A percentile compares a stretch with the other conserved stretches of the same genome.
Evolutionary conservation across 495 filamentous ascomycete genomes (phyloP).

Genomic region (Tuber aestivum): DNA sequence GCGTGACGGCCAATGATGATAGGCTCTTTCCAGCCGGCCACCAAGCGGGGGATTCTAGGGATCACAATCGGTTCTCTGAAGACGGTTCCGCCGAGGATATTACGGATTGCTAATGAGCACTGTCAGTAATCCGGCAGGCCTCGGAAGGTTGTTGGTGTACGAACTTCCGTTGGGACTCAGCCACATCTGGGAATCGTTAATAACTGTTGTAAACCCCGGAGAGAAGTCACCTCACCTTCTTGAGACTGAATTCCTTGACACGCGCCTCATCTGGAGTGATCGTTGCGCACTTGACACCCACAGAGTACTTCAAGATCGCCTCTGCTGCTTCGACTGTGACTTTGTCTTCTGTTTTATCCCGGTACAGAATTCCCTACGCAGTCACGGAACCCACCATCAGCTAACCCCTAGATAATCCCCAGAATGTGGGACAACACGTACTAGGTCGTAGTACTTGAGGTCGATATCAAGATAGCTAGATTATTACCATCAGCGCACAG

Average conservation of each 20-base stretch:
- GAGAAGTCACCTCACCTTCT: conserved; percentile 67
- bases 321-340: conserved; percentile 91
- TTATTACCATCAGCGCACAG: conserved; percentile 8
- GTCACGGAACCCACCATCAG: conserved; percentile 7
- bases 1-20: conserved; percentile 99
- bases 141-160: conserved; percentile 6
- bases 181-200: conserved; percentile 64
- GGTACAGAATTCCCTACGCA: conserved; percentile 72
- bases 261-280: conserved; percentile 96
- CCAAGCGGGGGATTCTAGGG: conserved; percentile 78
- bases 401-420: background rate
- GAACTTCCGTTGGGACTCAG: conserved; percentile 84
- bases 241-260: conserved; percentile 95
- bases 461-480: conserved; percentile 82
- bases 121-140: background rate
- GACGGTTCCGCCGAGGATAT: conserved; percentile 88
- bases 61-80: conserved; percentile 99
- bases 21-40: conserved; percentile 94
- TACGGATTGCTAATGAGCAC: conserved; percentile 62
- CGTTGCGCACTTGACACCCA: conserved; percentile 98
- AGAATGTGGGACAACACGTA: conserved; percentile 37
- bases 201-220: conserved; percentile 4
- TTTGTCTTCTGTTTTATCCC: conserved; percentile 91
- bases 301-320: conserved; percentile 96
- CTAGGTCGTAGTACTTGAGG: conserved; percentile 97